Conservation (phyloP, 129 eudicot genomes). For the Artemisia argyi region DNA sequence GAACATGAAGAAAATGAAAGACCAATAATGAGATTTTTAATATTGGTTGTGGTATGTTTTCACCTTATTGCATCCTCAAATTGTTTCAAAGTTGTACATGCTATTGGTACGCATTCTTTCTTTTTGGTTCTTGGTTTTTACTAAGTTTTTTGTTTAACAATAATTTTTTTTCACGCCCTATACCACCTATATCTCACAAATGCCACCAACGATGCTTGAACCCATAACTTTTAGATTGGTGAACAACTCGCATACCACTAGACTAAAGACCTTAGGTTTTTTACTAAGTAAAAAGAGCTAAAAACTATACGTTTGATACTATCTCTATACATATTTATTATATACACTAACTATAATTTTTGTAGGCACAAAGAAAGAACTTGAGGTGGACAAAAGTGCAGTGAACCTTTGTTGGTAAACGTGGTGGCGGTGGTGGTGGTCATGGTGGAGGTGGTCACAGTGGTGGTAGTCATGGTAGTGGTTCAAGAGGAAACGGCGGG, state of each 20-base stretch:
- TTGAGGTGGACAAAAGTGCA: not conserved
- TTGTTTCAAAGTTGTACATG: conserved; percentile 8
- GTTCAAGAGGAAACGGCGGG: conserved; percentile 10
- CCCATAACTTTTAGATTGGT: too few relatives aligned
- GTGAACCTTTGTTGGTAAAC: conserved; percentile 12
- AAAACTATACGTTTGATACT: too few relatives aligned
- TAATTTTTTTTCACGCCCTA: too few relatives aligned
- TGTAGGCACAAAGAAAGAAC: conserved; percentile 14
- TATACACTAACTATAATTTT: not conserved
- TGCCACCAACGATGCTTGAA: too few relatives aligned
- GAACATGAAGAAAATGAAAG: conserved; percentile 9
- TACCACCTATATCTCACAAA: too few relatives aligned
- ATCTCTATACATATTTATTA: not conserved
- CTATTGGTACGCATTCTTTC: not conserved
- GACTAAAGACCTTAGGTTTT: too few relatives aligned
- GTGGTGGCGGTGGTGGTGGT: conserved; percentile 24
- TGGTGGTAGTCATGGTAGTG: conserved; percentile 7
- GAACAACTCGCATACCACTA: too few relatives aligned
- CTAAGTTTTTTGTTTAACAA: too few relatives aligned
- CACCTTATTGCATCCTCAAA: conserved; percentile 15
- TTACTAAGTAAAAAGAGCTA: too few relatives aligned
- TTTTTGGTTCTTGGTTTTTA: not conserved
- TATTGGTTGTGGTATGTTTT: conserved; percentile 10
- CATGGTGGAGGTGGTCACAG: not conserved
- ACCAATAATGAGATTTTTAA: not conserved